phyloP scores from a whole-genome alignment of 192 early-diverging fungal species.

The Backusella liffmaniae region DNA sequence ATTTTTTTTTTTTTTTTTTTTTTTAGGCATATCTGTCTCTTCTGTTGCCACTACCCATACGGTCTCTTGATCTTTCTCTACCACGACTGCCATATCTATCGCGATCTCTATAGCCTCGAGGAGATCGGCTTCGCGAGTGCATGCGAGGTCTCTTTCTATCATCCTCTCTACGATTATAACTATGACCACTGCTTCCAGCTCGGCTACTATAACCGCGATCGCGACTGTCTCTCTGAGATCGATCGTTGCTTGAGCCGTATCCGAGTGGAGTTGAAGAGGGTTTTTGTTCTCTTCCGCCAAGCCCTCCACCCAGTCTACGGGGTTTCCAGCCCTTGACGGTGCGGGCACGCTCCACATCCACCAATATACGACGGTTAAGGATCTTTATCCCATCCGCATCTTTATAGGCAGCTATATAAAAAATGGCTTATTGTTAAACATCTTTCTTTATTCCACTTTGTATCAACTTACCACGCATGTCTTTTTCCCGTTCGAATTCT shows the following conservation, averaged over 20 bases:
- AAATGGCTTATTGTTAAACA: not conserved
- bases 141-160: conserved; percentile 37
- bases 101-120: conserved; percentile 37
- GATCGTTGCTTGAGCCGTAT: conserved; percentile 21
- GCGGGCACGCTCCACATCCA: conserved; percentile 95
- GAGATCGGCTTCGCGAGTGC: conserved; percentile 39
- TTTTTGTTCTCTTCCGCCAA: conserved; percentile 57
- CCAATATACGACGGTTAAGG: conserved; percentile 78
- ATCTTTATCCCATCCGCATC: conserved; percentile 89
- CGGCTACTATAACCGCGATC: conserved; percentile 31
- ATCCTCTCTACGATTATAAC: conserved; percentile 21
- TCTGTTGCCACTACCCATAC: conserved; percentile 16
- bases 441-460: not conserved
- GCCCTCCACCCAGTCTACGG: conserved; percentile 75
- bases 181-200: conserved; percentile 19
- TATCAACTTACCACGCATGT: conserved; percentile 58
- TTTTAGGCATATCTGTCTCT: conserved; percentile 32
- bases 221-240: conserved; percentile 25
- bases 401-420: conserved; percentile 64
- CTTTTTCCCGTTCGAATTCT: conserved; percentile 88
- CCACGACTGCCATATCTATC: conserved; percentile 30
- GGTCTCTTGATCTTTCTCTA: conserved; percentile 34
- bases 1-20: not conserved
- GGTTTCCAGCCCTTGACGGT: conserved; percentile 97
- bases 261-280: not conserved